Percentiles rank a stretch among this genome's conserved stretches.
phyloP scores from a whole-genome alignment of 1,139 yeast species.

The Hemisphaericaspora lyxosophila region DNA sequence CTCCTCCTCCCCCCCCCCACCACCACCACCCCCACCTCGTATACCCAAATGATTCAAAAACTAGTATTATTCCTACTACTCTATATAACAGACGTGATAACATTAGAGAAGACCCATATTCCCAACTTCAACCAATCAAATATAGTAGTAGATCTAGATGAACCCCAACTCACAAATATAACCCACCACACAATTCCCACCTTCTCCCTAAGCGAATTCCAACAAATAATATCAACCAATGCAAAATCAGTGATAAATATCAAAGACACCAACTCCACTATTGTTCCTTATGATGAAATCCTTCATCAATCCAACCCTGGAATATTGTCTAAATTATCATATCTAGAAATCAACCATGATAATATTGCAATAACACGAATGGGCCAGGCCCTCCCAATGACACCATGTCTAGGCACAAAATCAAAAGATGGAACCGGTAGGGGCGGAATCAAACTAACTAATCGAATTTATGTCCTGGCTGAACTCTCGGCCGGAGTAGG shows the following conservation, averaged over 20 bases:
- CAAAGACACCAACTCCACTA: slow-evolving; percentile 10
- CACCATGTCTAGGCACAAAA: slow-evolving; percentile 8
- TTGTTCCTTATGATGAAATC: slow-evolving; percentile 10
- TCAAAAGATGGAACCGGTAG: background rate
- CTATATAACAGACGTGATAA: background rate
- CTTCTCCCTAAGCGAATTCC: background rate
- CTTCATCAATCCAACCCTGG: background rate
- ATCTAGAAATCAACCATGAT: slow-evolving; percentile 7
- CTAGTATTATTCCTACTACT: background rate
- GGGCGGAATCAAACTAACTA: background rate
- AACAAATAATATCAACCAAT: slow-evolving; percentile 4
- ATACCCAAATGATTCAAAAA: background rate
- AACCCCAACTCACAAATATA: slow-evolving; percentile 2
- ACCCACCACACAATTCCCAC: slow-evolving; percentile 3
- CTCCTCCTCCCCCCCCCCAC: too few relatives aligned
- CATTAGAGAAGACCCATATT: background rate
- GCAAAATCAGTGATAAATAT: slow-evolving; percentile 9
- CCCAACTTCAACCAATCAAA: background rate
- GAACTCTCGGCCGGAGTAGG: background rate
- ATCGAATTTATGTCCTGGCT: slow-evolving; percentile 1
- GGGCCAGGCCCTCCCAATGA: slow-evolving; percentile 8
- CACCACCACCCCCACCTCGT: background rate
- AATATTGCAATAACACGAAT: background rate
- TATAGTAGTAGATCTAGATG: slow-evolving; percentile 1
- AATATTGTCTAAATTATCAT: slow-evolving; percentile 1